These are phyloP conservation scores for Somion occarium DNA, from an alignment of 1,284 basidiomycete genomes.

Conservation along the genomic window DNA sequence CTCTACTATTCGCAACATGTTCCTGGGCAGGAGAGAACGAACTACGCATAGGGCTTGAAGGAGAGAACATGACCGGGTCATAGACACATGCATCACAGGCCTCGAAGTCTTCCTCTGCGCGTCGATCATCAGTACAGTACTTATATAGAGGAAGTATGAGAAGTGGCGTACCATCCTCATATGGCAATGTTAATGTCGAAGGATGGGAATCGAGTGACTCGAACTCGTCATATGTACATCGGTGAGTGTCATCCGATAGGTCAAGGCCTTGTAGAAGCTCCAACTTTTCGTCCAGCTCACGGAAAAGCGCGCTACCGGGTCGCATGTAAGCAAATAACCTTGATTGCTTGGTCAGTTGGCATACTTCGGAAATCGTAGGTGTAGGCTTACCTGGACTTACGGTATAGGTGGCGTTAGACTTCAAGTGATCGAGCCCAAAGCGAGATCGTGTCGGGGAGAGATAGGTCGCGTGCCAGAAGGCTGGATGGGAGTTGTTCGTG, in stretches of 20 bases:
- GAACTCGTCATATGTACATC: not conserved
- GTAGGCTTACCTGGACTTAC: not conserved
- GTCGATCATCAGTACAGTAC: too few relatives aligned
- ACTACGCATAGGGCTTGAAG: conserved; percentile 8
- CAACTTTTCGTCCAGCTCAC: conserved; percentile 23
- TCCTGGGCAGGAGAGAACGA: not conserved
- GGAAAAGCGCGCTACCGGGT: conserved; percentile 12
- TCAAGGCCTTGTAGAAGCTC: conserved; percentile 16
- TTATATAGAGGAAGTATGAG: too few relatives aligned
- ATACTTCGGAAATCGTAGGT: not conserved
- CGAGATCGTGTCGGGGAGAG: too few relatives aligned
- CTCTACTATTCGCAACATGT: not conserved
- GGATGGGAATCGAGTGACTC: not conserved
- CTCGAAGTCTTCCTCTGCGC: conserved; percentile 25
- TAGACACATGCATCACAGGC: conserved; percentile 25
- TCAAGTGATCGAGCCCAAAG: not conserved
- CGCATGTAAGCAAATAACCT: too few relatives aligned
- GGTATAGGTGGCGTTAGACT: not conserved
- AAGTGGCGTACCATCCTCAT: conserved; percentile 20
- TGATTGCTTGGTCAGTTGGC: too few relatives aligned
- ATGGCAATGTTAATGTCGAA: conserved; percentile 14
- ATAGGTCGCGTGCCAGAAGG: too few relatives aligned
- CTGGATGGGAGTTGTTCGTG: too few relatives aligned
- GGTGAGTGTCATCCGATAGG: not conserved
- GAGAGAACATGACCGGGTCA: conserved; percentile 25